Base-by-base conservation (phyloP, 2,329 filamentous ascomycete genomes). In the Neofusicoccum ribis region DNA sequence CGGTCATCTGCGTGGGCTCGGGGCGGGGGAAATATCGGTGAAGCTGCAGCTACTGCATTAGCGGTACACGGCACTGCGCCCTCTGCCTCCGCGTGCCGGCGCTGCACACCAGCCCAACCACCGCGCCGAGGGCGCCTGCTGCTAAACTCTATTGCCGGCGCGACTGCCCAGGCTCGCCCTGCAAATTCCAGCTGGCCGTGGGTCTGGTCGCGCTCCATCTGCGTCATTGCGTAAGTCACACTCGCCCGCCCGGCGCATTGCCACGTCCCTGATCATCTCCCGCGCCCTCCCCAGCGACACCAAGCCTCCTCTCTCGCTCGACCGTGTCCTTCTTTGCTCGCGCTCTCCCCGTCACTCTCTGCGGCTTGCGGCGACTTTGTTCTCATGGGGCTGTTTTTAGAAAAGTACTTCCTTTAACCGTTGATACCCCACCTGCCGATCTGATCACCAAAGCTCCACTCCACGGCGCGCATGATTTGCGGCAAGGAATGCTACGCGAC, bases 181-280 rank as follows among this genome's bases (percentile, higher is more conserved):
- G 54, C 31, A 59, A 31, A 23, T 23, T 31, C 23, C 52, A 27
- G 52, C 41, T 20, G 17, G 41, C 31, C 12, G 23, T 44, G 36
- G 39, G 23, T 46, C 41, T 39, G 34, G 23, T 23, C 54, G 41
- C 54, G 54, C 23, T 44, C 27, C 23, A 46, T 34, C 9, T 59
- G 54, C 54, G 54, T 59, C 54, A 59, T 59, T 59, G 54, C 54
- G 39, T 59, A 39, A 44, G 54, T 59, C 54, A 46, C 17, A 46
- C 17, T 59, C 39, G 31, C 54, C 27, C 27, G 27, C 14, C 54
- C 14, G n/a, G 20, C 39, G 54, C 54, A 46, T 59, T 46, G 54
- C 54, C 54, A 59, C 54, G 54, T 44, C 39, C 39, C 41, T 46
- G 27, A 31, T 43, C 41, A 58, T 27, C 52, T 58, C 14, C 52